Evolutionary conservation across 208 protist species (phyloP).

Genomic region (Leishmania amazonensis): DNA sequence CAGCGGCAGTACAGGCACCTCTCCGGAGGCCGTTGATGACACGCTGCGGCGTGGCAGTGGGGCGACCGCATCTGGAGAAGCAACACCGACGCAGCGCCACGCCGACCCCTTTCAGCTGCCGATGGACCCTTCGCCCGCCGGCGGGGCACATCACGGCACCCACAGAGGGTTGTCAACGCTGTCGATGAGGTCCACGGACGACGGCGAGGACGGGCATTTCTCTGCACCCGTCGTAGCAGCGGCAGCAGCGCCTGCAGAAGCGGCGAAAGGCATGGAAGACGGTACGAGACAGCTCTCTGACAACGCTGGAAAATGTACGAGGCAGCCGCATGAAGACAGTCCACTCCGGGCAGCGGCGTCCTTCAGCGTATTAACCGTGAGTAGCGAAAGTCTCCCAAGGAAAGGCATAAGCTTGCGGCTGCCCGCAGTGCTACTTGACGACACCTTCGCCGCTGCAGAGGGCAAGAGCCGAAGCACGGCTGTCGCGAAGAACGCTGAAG

Average conservation of each 20-base stretch:
- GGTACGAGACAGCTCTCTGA: not conserved
- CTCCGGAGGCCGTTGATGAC: not conserved
- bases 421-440: conserved; percentile 14
- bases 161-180: conserved; percentile 3
- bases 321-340: not conserved
- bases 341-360: not conserved
- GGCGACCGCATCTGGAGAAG: not conserved
- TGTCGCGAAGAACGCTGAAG: not conserved
- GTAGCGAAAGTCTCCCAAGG: not conserved
- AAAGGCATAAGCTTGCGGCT: conserved; percentile 13
- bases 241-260: not conserved
- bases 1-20: too few relatives aligned
- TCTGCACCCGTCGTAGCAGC: not conserved
- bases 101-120: not conserved
- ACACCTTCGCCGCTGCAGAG: not conserved
- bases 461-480: not conserved
- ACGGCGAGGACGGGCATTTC: not conserved
- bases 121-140: not conserved
- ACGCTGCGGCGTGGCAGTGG: not conserved
- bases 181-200: conserved; percentile 14
- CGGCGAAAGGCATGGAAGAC: not conserved
- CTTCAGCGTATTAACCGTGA: not conserved
- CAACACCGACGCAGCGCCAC: not conserved
- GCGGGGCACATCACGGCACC: not conserved
- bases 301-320: not conserved